Base-by-base conservation (phyloP, 2,329 filamentous ascomycete species). In the Neonectria coccinea region DNA sequence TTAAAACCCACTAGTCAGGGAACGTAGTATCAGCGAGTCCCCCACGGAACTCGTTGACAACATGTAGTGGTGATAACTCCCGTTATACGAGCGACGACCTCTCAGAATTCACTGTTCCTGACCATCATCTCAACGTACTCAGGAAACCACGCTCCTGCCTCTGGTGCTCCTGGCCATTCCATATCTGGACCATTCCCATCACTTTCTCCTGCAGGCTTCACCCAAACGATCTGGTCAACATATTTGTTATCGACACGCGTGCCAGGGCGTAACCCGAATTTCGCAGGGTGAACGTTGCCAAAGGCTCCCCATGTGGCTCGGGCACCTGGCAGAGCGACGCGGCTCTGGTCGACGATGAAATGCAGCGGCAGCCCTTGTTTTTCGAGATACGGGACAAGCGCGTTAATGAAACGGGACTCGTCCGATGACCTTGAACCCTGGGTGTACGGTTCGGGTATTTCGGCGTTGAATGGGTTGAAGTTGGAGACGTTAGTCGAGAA, bases 331-430 rank as follows among this genome's bases (percentile, higher is more conserved):
- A 63, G 12, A 12, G 50, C 45, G 18, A 59, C 55, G n/a, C 60
- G 60, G 20, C 60, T 42, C 55, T 63, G 60, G 42, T 63, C 60
- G 36, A 63, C 60, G 16, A 63, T 63, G 50, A 63, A 63, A 5
- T 33, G 60, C 16, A 54, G 33, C 7, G 60, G 60, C 3, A 63
- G 33, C 8, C 50, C 44, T 4, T 50, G 55, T n/a, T 36, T 48
- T 20, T 51, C n/a, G 9, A 63, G 44, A 14, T 59, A 36, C 2
- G 50, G 50, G 16, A 39, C 55, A 20, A 63, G 50, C 14, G 50
- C 25, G 1, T 29, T 22, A 11, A 63, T 63, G 50, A 59, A 63
- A 27, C 50, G 60, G 31, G 60, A 58, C 25, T 63, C 60, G 25
- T 59, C 60, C 55, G 55, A 63, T 2, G 60, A 63, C 7, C 22